Evolutionary conservation across 73 alveolate species (phyloP), one percentile per base, ranked within the genome.

Genomic region (Durusdinium trenchii): DNA sequence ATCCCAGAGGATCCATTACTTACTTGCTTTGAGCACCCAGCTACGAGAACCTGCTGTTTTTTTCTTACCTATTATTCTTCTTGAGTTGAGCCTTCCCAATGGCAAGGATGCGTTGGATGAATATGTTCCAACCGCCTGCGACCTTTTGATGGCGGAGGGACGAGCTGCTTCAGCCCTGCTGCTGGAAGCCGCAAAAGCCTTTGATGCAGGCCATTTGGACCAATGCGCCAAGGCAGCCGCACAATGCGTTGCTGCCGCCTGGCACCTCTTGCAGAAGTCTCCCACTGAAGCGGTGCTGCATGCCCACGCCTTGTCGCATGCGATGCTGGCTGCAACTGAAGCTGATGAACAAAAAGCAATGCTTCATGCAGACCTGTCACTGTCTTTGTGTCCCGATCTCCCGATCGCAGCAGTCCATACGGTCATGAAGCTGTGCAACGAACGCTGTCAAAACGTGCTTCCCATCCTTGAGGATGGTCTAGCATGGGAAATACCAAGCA

Each of bases 261-360:
- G 95, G 95, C 95, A 87, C 48, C 95, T 87, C 81, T 20, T 87
- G 84, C 85, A 87, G 95, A 48, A 23, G 47, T 3, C 64, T 3
- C 61, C 95, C 32, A 42, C 81, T 7, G 95, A 87, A 84, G 95
- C 95, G 28, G 60, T 62, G 64, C 38, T 87, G 42, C 95, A 87
- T 46, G 64, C 95, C 84, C 95, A 87, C 50, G 95, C 95, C 40
- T 46, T 87, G 84, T 71, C 95, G 52, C 95, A 87, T 60, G 95
- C 95, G n/a, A 87, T 87, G 95, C 67, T 87, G 85, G 95, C 95
- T 7, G 95, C 84, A 35, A 42, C 48, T 7, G 62, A 35, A 23
- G 9, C 57, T 40, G 95, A 87, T 60, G 67, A 20, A 30, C 48
- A 38, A 23, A 46, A 87, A 28, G 95, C 95, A 36, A 87, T 87